Evolutionary conservation across 1,284 basidiomycete species (phyloP), one percentile per base, ranked within the genome.

Genomic region (Ustanciosporium gigantosporum): DNA sequence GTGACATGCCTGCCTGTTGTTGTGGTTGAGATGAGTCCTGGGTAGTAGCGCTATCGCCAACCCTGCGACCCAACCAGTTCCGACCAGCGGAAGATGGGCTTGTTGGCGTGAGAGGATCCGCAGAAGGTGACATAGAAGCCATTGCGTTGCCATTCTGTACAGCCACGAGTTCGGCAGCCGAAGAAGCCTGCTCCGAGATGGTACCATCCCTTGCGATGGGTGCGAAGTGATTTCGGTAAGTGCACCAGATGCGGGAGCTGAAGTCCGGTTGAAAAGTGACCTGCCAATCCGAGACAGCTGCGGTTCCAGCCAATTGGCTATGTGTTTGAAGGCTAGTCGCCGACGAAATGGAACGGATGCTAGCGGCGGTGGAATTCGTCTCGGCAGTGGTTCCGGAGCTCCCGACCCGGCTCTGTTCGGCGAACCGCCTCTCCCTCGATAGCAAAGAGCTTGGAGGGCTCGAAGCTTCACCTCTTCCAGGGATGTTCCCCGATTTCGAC

Each of bases 231-330:
- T 59, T 70, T 32, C 74, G 68, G 41, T 76, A 76, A 5, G 73
- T 74, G 48, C 74, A 76, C 74, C 74, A 76, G 36, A 76, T 59
- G 15, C 73, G 51, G 0, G 65, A 72, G 32, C 52, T 50, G 32
- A 74, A 68, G 25, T 69, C 69, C 6, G 39, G 22, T 25, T 72
- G 61, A 14, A 65, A 65, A 3, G 61, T 46, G 6, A 45, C 49
- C 14, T 58, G 55, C 20, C 36, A 25, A 20, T 55, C 46, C 3
- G 39, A 16, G 4, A 29, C 6, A 31, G 22, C 31, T 3, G 37
- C 22, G 4, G 19, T 34, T 8, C 9, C 11, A 5, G 40, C 25
- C 17, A 34, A 15, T 9, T 37, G 22, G 11, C 35, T 7, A 21
- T 19, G 38, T 7, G 31, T 32, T 19, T 38, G 39, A 32, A 49